Base-by-base conservation (phyloP, 352 stramenopile species). In the Globisporangium polare region DNA sequence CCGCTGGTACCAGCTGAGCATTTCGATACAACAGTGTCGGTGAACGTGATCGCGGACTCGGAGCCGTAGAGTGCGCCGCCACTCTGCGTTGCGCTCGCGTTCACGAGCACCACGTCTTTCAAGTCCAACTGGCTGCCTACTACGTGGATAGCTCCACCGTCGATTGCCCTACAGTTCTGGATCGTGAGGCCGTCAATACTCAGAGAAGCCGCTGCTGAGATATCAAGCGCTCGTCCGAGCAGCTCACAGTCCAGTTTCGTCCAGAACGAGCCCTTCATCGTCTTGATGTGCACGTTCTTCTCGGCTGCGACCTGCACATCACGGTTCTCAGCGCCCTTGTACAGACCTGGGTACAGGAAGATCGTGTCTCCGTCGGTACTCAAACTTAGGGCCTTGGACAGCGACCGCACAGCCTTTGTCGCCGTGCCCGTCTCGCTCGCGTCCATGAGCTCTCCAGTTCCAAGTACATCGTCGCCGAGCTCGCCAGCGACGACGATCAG, bases 271-370 rank as follows among this genome's bases (percentile, higher is more conserved):
- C 82, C 80, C 55, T 80, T 80, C 24, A 92, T 54, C 0, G 72
- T 73, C 1, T 53, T 39, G 17, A 91, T 77, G 0, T 47, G 75
- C 5, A 91, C 20, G 0, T 65, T 65, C 3, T 42, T 54, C 0
- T 56, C 46, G 0, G 31, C 17, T 0, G 83, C 35, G 35, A 50
- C 39, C 2, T 55, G 50, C 18, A 88, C 49, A 10, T 72, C 56
- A 9, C 71, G 73, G 59, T 90, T 86, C 4, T 52, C 18, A 2
- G 27, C 2, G 0, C 74, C 78, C 8, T 46, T 72, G 63, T 89
- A 91, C 9, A 51, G 37, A 15, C 78, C 82, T 39, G 82, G 82
- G 42, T 89, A 88, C 18, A 89, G 43, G 0, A 91, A 74, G 47
- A 91, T 78, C 8, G 69, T 62, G 47, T 62, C 65, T 20, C 67